Base-by-base conservation (phyloP, 768 basidiomycete species). In the Aureoboletus auriporus region DNA sequence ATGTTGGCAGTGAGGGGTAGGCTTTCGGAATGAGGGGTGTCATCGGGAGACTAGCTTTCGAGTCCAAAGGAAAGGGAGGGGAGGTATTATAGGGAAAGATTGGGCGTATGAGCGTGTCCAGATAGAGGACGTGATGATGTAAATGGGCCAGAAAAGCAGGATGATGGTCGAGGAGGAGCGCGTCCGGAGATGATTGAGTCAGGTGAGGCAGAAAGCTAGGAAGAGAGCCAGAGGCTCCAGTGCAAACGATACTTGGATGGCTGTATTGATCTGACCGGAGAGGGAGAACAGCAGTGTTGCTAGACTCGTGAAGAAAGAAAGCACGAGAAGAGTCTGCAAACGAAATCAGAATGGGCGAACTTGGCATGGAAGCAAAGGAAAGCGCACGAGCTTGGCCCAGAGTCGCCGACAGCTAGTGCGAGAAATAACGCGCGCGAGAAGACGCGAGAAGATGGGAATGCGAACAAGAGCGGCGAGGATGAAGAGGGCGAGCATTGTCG, bases 61-160 rank as follows among this genome's bases (percentile, higher is more conserved):
- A 92, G 54, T 2, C 54, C 65, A 63, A 89, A 88, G 0, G 82
- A 71, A 1, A 5, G 63, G 56, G 20, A 84, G 49, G 10, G 82
- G 56, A 3, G 71, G 52, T 2, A 59, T 54, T 13, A 68, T 52
- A 7, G 72, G 50, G 28, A 65, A 70, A 61, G 35, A 54, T 50
- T 37, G 39, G 16, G 72, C 42, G 42, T 71, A 58, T 0, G 92
- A 89, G 7, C 90, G 77, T 0, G 79, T 70, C 77, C 85, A 82
- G 6, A 89, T 63, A 10, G 68, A 57, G 1, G 81, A 56, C 0
- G 69, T 70, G 13, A 73, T n/a, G 11, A 78, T 42, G 56, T 90
- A 89, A 8, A 76, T 43, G 0, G 91, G 89, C 86, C 89, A 95
- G 67, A 90, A 94, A 41, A 94, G 63, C 10, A 96, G 77, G 33